These are phyloP conservation scores for Cladorrhinum sp. DNA, from an alignment of 2,329 filamentous ascomycete species.

Conservation along the genomic window DNA sequence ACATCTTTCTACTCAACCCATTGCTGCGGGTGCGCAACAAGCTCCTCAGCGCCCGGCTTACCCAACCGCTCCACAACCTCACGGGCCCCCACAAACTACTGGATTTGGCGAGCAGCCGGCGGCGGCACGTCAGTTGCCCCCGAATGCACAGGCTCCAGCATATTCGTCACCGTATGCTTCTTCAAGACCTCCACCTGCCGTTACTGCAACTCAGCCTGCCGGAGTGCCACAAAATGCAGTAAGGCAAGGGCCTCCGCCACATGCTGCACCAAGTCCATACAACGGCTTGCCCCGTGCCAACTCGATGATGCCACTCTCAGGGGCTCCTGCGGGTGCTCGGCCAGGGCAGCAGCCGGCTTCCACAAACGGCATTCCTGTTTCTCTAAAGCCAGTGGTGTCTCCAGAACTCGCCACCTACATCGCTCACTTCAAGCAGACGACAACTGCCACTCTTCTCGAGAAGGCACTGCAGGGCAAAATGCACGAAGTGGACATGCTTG, in stretches of 20 bases:
- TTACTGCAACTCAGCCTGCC: conserved; percentile 17
- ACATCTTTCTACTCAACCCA: conserved; percentile 20
- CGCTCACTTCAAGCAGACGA: conserved; percentile 44
- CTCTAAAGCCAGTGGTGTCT: conserved; percentile 39
- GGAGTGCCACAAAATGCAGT: conserved; percentile 15
- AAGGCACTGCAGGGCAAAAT: conserved; percentile 44
- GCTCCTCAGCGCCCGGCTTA: conserved; percentile 21
- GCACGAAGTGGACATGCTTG: conserved; percentile 44
- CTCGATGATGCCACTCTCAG: conserved; percentile 7
- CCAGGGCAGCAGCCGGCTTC: conserved; percentile 18
- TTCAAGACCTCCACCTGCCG: conserved; percentile 27
- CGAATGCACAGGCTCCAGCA: conserved; percentile 26
- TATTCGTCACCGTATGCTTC: conserved; percentile 34
- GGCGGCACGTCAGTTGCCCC: conserved; percentile 23
- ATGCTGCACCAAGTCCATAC: conserved; percentile 4
- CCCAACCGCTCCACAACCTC: conserved; percentile 15
- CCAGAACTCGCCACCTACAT: conserved; percentile 43
- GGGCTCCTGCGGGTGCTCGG: conserved; percentile 9
- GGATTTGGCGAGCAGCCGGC: conserved; percentile 25
- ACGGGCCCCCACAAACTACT: conserved; percentile 26
- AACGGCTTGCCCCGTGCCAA: conserved; percentile 22
- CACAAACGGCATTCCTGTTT: conserved; percentile 7
- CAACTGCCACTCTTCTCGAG: conserved; percentile 31
- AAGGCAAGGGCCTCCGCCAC: conserved; percentile 15
- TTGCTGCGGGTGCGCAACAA: conserved; percentile 21